phyloP scores from a whole-genome alignment of 192 early-diverging fungal species.

The Coemansia reversa region DNA sequence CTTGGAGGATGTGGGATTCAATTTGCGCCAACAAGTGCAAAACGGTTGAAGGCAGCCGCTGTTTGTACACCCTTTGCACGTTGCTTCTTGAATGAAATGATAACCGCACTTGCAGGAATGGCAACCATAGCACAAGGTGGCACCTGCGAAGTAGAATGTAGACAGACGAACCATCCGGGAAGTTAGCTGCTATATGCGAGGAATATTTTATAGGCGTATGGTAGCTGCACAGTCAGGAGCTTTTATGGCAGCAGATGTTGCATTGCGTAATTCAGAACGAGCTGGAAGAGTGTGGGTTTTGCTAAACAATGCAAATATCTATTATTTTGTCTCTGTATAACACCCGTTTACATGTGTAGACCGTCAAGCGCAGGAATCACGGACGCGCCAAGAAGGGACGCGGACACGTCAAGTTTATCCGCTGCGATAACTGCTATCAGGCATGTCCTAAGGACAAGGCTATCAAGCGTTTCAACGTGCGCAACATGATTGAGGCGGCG shows the following conservation, averaged over 20 bases:
- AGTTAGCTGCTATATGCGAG: background rate
- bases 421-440: constrained; percentile 99
- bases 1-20: background rate
- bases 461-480: constrained; percentile 98
- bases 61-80: no score
- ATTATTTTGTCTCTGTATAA: constrained; percentile 3
- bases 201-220: background rate
- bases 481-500: constrained; percentile 98
- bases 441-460: constrained; percentile 99
- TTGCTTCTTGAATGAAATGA: no score
- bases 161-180: background rate
- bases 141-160: background rate
- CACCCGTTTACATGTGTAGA: constrained; percentile 57
- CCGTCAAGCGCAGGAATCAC: constrained; percentile 98
- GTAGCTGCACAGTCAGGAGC: background rate
- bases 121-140: background rate
- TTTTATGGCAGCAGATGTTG: background rate
- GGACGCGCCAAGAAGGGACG: constrained; percentile 99
- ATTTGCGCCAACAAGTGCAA: background rate
- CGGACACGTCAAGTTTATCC: constrained; percentile 95
- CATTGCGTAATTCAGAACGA: background rate
- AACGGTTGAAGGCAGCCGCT: background rate
- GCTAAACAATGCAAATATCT: background rate
- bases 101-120: background rate
- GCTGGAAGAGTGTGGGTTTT: background rate